Conservation (phyloP, 345 rosid species). For the Boechera stricta region DNA sequence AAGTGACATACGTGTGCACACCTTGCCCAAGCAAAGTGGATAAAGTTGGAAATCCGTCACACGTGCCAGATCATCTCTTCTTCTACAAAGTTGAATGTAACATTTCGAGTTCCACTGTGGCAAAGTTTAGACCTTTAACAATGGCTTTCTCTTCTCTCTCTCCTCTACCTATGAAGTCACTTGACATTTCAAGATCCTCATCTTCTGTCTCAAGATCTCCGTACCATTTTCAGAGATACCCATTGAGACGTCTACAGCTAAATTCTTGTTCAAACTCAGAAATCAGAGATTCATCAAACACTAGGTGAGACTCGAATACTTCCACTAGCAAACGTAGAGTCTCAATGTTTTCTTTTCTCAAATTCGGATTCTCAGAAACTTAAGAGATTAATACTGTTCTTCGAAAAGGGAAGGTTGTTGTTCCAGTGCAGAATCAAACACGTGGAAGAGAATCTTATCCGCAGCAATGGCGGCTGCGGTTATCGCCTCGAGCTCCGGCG, state of each 20-base stretch:
- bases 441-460: slow-evolving; percentile 64
- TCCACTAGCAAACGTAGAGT: neutral
- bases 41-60: slow-evolving; percentile 26
- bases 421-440: slow-evolving; percentile 42
- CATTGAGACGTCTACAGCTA: slow-evolving; percentile 37
- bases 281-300: slow-evolving; percentile 30
- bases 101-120: neutral
- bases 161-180: slow-evolving; percentile 39
- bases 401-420: slow-evolving; percentile 57
- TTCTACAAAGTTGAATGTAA: neutral
- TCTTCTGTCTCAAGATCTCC: slow-evolving; percentile 30
- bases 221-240: slow-evolving; percentile 23
- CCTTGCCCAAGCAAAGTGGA: slow-evolving; percentile 41
- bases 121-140: slow-evolving; percentile 25
- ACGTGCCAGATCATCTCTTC: slow-evolving; percentile 39
- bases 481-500: slow-evolving; percentile 54
- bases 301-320: slow-evolving; percentile 33
- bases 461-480: slow-evolving; percentile 66
- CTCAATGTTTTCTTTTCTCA: neutral
- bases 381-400: no score
- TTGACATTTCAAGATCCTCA: slow-evolving; percentile 32
- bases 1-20: slow-evolving; percentile 36
- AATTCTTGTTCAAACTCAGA: slow-evolving; percentile 21
- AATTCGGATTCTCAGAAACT: neutral
- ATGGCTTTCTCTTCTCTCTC: slow-evolving; percentile 46